Base-by-base conservation (phyloP, 768 basidiomycete genomes). In the Boletellus ananiceps region DNA sequence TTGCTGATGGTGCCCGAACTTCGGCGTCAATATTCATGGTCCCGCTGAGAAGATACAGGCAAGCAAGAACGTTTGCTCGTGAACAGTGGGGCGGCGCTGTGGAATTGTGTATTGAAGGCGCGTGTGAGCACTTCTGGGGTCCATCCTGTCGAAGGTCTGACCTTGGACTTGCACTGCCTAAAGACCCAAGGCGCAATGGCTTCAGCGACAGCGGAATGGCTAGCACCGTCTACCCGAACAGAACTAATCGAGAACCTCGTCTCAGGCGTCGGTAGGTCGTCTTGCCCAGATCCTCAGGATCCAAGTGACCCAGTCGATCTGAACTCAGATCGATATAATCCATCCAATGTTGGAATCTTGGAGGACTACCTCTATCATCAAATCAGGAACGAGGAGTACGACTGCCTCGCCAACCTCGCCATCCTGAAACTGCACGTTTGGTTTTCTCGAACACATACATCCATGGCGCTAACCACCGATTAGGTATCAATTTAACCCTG, bases 361-460 rank as follows among this genome's bases (percentile, higher is more conserved):
- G 95, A 97, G 71, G 95, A 97, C 66, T 97, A 98, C 72, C 83
- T 98, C 51, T 91, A 90, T 68, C 86, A 91, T 66, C 95, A 99
- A 70, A 91, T 93, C 55, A 80, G 87, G 57, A 86, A 82, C 60
- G 84, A 87, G 57, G 88, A 92, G 65, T 97, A 97, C 59, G 95
- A 99, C 69, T 86, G 90, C 59, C 80, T 97, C 36, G 92, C 95
- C 27, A 97, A 98, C 71, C 76, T 97, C 35, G 94, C 94, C 42
- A 93, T 96, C 55, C 68, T 97, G 41, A 97, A 97, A 71, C 73
- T 98, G 89, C 93, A 57, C 33, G 79, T 44, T 29, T 38, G 13
- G 23, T 35, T 43, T 21, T 46, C 44, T 55, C 18, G 33, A 32
- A 34, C 15, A 2, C 18, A 15, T 44, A 2, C 18, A n/a, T 44